phyloP scores from a whole-genome alignment of 495 filamentous ascomycete genomes.

The Hyaloscypha bicolor region DNA sequence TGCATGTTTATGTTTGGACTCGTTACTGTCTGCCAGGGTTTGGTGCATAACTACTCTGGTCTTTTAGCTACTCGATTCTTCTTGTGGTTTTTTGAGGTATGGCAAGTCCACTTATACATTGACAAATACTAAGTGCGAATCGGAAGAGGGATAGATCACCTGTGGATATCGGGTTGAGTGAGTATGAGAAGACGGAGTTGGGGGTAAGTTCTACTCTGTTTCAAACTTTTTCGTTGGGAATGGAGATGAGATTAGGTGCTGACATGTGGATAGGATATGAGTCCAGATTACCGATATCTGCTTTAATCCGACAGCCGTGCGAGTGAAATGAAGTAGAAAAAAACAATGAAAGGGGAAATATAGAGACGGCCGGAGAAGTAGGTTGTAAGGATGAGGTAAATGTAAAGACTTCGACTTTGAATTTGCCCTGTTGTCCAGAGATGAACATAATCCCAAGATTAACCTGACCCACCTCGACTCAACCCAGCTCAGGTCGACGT shows the following conservation, averaged over 20 bases:
- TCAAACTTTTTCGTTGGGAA: background rate
- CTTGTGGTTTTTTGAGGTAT: slow-evolving; percentile 74
- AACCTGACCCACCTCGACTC: no score
- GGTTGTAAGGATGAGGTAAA: no score
- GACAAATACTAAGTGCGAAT: no score
- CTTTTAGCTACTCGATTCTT: slow-evolving; percentile 85
- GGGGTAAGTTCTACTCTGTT: slow-evolving; percentile 48
- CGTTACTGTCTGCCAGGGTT: slow-evolving; percentile 74
- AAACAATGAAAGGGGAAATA: no score
- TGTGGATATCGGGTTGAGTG: slow-evolving; percentile 59
- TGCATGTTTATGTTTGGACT: slow-evolving; percentile 88
- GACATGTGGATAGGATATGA: slow-evolving; percentile 31
- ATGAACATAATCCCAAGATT: no score
- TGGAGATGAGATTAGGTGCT: slow-evolving; percentile 7
- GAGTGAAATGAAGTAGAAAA: background rate
- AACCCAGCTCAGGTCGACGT: no score
- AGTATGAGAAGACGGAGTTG: slow-evolving; percentile 72
- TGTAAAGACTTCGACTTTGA: no score
- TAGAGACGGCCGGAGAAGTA: no score
- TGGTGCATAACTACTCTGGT: slow-evolving; percentile 77
- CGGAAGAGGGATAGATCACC: slow-evolving; percentile 56
- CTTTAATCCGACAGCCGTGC: slow-evolving; percentile 14
- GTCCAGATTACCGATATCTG: slow-evolving; percentile 35
- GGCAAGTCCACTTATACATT: no score
- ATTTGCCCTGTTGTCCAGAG: no score